Conservation (phyloP, 2,329 filamentous ascomycete genomes). For the Fusarium subtropicale region DNA sequence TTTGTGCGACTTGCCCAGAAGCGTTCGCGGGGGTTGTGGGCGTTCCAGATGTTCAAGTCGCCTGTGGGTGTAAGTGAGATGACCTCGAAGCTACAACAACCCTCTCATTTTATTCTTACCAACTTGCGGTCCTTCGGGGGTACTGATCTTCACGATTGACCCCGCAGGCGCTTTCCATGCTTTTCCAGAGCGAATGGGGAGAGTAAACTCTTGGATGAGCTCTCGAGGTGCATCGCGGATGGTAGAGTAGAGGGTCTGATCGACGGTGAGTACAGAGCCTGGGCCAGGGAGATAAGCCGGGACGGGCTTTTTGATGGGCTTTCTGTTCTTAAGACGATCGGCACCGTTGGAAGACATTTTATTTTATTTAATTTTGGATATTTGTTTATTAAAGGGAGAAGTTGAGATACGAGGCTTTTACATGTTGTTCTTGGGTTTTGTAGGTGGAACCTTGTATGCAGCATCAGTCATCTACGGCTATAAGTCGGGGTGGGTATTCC, state of each 20-base stretch:
- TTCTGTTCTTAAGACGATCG: constrained; percentile 57
- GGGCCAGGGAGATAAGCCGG: constrained; percentile 61
- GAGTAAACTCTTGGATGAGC: constrained; percentile 64
- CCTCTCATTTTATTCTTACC: constrained; percentile 50
- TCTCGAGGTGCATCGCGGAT: constrained; percentile 64
- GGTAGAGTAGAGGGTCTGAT: constrained; percentile 66
- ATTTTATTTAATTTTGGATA: fast-evolving
- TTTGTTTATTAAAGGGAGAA: neutral
- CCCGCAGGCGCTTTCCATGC: constrained; percentile 79
- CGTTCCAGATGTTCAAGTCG: constrained; percentile 86
- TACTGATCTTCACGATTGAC: constrained; percentile 77
- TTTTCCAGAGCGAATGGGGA: constrained; percentile 78
- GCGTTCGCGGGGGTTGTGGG: constrained; percentile 78
- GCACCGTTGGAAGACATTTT: constrained; percentile 45
- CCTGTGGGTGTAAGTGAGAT: constrained; percentile 55
- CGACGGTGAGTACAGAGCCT: constrained; percentile 58
- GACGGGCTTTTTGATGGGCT: constrained; percentile 60
- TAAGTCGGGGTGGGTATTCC: neutral
- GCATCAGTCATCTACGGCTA: constrained; percentile 5
- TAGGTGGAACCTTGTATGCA: constrained; percentile 10
- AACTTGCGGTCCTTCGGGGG: constrained; percentile 82
- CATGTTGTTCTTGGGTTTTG: constrained; percentile 5
- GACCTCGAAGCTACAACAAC: neutral
- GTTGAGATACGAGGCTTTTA: neutral
- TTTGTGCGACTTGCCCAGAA: constrained; percentile 86